A percentile compares a stretch with the other conserved stretches of the same genome.
Evolutionary conservation across 2,329 filamentous ascomycete genomes (phyloP).

Genomic region (Bipolaris oryzae): DNA sequence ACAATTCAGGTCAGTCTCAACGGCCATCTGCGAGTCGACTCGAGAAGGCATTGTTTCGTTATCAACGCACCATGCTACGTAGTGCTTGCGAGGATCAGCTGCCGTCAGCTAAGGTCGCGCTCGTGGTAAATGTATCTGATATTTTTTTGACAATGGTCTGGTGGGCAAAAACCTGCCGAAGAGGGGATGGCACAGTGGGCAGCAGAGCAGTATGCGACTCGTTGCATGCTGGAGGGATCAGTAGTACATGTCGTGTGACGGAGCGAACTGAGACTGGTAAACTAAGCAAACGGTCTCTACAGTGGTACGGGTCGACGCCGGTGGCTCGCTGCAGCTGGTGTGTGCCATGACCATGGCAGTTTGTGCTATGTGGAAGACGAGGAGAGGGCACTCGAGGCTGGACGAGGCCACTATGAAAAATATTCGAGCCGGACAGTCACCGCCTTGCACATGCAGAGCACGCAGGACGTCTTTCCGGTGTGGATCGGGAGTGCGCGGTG

Average conservation of each 20-base stretch:
- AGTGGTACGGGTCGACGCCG: slow-evolving; percentile 14
- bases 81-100: slow-evolving; percentile 29
- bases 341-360: slow-evolving; percentile 32
- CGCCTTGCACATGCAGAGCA: slow-evolving; percentile 30
- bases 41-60: slow-evolving; percentile 24
- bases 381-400: slow-evolving; percentile 11
- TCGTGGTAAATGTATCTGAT: slow-evolving; percentile 45
- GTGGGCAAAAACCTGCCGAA: slow-evolving; percentile 27
- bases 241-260: slow-evolving; percentile 41
- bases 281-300: slow-evolving; percentile 30
- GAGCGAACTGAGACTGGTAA: slow-evolving; percentile 37
- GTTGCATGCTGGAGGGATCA: slow-evolving; percentile 46
- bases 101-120: slow-evolving; percentile 33
- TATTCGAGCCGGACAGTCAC: slow-evolving; percentile 36
- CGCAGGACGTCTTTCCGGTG: slow-evolving; percentile 23
- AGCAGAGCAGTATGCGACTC: slow-evolving; percentile 41
- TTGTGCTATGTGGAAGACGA: slow-evolving; percentile 22
- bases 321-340: slow-evolving; percentile 5
- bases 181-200: slow-evolving; percentile 29
- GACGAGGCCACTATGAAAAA: slow-evolving; percentile 20
- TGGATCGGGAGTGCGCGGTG: slow-evolving; percentile 21
- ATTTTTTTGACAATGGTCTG: slow-evolving; percentile 31
- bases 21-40: slow-evolving; percentile 13
- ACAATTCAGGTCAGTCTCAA: slow-evolving; percentile 31
- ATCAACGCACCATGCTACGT: slow-evolving; percentile 50